Conservation (phyloP, 768 basidiomycete species). For the Mycena chlorophos region DNA sequence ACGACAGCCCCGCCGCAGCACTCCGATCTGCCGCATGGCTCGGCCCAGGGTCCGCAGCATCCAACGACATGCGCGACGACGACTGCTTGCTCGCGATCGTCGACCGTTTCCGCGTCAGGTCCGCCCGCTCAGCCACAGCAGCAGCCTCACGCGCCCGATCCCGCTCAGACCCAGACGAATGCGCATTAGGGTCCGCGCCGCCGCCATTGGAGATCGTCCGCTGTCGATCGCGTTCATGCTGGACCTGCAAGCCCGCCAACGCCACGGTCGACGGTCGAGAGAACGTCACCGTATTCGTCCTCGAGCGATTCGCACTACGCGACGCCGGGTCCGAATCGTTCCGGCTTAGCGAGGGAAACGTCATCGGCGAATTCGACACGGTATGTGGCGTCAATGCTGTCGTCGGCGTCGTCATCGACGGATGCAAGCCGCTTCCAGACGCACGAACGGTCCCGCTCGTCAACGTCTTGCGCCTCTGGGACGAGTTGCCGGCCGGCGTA, state of each 20-base stretch:
- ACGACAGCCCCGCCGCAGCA: constrained; percentile 34
- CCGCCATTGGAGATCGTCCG: constrained; percentile 27
- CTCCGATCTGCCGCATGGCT: constrained; percentile 44
- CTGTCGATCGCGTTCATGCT: constrained; percentile 40
- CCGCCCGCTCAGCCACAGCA: constrained; percentile 55
- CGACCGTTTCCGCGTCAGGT: not conserved
- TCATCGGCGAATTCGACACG: constrained; percentile 44
- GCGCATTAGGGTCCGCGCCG: constrained; percentile 18
- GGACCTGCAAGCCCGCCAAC: constrained; percentile 56
- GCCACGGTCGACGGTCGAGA: constrained; percentile 60
- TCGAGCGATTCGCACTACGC: constrained; percentile 23
- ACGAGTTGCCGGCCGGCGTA: constrained; percentile 5
- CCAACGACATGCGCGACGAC: constrained; percentile 45
- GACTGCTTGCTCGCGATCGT: constrained; percentile 37
- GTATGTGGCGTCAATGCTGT: constrained; percentile 70
- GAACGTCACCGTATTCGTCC: constrained; percentile 58
- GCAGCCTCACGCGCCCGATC: too few species aligned
- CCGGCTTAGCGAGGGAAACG: constrained; percentile 38
- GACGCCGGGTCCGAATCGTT: constrained; percentile 43
- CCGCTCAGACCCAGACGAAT: constrained; percentile 38
- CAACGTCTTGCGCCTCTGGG: constrained; percentile 32
- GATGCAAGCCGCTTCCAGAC: constrained; percentile 40
- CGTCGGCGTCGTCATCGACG: constrained; percentile 56
- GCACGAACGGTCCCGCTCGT: constrained; percentile 37
- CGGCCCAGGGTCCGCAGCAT: constrained; percentile 33